Evolutionary conservation across 2,329 filamentous ascomycete genomes (phyloP).

Genomic region (Grosmannia penicillata): DNA sequence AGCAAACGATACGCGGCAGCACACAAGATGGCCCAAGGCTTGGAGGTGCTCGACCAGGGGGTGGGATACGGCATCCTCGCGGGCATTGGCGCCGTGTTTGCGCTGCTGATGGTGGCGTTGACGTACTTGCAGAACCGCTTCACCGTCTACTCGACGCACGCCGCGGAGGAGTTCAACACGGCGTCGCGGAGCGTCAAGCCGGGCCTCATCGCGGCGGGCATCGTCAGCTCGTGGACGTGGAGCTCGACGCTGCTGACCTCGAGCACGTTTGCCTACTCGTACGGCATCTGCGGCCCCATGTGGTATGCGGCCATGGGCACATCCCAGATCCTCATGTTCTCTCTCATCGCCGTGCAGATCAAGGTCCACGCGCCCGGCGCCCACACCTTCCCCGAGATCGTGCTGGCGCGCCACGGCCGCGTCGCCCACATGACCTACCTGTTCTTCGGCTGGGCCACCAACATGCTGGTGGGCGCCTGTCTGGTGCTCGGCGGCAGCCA

Average conservation of each 20-base stretch:
- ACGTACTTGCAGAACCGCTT: constrained; percentile 22
- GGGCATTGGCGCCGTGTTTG: constrained; percentile 31
- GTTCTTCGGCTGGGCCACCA: constrained; percentile 23
- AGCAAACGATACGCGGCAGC: no score
- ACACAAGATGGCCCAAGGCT: neutral
- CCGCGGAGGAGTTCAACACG: constrained; percentile 31
- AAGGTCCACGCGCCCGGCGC: constrained; percentile 23
- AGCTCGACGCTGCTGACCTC: constrained; percentile 27
- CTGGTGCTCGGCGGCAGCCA: constrained; percentile 23
- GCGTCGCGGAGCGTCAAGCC: constrained; percentile 27
- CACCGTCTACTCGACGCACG: constrained; percentile 21
- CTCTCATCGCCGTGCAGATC: constrained; percentile 25
- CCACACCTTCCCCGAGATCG: constrained; percentile 27
- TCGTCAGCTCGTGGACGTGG: constrained; percentile 35
- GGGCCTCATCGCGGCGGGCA: constrained; percentile 28
- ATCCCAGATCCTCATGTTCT: constrained; percentile 24
- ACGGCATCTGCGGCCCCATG: constrained; percentile 25
- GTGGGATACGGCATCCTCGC: constrained; percentile 34
- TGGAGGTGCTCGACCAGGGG: constrained; percentile 14
- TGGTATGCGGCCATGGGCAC: constrained; percentile 26
- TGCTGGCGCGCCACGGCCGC: constrained; percentile 21
- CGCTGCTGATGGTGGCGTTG: constrained; percentile 23
- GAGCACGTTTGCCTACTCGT: constrained; percentile 24
- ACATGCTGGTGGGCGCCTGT: constrained; percentile 24
- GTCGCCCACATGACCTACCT: constrained; percentile 23